Evolutionary conservation across 306 rosid genomes (phyloP), one percentile per base, ranked within the genome.

Genomic region (Arachis hypogaea): DNA sequence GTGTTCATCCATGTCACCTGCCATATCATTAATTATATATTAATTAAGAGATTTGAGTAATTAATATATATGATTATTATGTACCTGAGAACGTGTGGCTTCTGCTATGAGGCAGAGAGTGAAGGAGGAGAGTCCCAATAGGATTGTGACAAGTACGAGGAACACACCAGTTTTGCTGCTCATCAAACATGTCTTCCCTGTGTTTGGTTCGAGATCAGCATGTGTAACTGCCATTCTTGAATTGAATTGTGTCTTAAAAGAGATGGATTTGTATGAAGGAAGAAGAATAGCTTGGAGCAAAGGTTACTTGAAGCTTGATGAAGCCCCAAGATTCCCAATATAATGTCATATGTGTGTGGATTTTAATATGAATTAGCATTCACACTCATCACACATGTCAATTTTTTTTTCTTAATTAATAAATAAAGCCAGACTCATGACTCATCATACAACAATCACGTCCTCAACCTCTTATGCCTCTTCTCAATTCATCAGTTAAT

Each of bases 131-230:
- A 88, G 72, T 51, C 94, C 97, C 8, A 76, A 81, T 2, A 91
- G 80, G 65, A 88, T 72, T 33, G 92, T 85, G 41, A 85, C 69
- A 43, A 82, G 73, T 16, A 80, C 72, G 18, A 85, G 73, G 49
- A 77, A 75, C 22, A 47, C 75, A 18, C 89, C 86, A 5, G 77
- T 71, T 82, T 91, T 91, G 82, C 88, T 85, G 8, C 86, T 81
- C 73, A 88, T 81, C 73, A 88, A 70, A 9, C 80, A 52, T 8
- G 82, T 76, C 61, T 69, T 75, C 51, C 77, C 55, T 9, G 61
- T 69, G n/a, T 83, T 84, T 54, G 92, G 94, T 50, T 78, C 82
- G 55, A 91, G 97, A 80, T 91, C 94, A 14, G 91, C 88, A 67
- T 88, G 94, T 36, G 90, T 91, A 6, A 91, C 88, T 9, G 89